Percentiles rank a stretch among this genome's conserved stretches.
Evolutionary conservation across 2,329 filamentous ascomycete species (phyloP).

Genomic region (Aureobasidium sp.): DNA sequence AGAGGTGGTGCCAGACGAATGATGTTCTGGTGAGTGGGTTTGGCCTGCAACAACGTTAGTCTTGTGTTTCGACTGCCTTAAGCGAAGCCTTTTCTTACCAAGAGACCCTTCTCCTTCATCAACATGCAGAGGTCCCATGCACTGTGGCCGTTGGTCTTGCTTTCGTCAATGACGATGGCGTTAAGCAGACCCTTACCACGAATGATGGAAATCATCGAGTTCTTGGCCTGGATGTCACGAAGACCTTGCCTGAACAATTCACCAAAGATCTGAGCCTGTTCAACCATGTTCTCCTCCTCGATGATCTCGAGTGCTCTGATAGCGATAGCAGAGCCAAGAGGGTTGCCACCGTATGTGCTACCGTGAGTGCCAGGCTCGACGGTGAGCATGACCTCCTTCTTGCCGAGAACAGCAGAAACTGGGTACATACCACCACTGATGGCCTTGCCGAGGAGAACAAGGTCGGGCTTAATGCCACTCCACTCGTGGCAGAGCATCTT

Average conservation of each 20-base stretch:
- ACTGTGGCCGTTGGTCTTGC: constrained; percentile 71
- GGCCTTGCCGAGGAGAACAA: constrained; percentile 92
- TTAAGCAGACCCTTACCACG: constrained; percentile 93
- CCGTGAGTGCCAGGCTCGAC: constrained; percentile 95
- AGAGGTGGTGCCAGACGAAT: constrained; percentile 95
- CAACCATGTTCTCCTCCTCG: constrained; percentile 81
- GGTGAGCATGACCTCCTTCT: constrained; percentile 88
- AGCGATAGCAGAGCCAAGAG: constrained; percentile 87
- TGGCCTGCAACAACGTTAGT: constrained; percentile 57
- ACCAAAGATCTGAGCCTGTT: constrained; percentile 73
- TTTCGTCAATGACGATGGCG: constrained; percentile 91
- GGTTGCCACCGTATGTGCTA: constrained; percentile 97
- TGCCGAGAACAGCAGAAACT: constrained; percentile 85
- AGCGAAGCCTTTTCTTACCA: constrained; percentile 54
- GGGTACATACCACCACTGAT: constrained; percentile 99
- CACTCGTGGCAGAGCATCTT: constrained; percentile 91
- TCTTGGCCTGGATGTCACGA: constrained; percentile 55
- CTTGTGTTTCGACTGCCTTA: constrained; percentile 54
- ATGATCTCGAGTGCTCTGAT: constrained; percentile 92
- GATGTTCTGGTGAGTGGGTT: constrained; percentile 97
- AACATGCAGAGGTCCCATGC: constrained; percentile 97
- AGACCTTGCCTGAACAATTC: constrained; percentile 77
- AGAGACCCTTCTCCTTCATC: constrained; percentile 86
- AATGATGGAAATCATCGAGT: constrained; percentile 71
- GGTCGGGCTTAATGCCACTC: constrained; percentile 89